Evolutionary conservation across 495 filamentous ascomycete genomes (phyloP), one percentile per base, ranked within the genome.

Genomic region (Cryomyces minteri): DNA sequence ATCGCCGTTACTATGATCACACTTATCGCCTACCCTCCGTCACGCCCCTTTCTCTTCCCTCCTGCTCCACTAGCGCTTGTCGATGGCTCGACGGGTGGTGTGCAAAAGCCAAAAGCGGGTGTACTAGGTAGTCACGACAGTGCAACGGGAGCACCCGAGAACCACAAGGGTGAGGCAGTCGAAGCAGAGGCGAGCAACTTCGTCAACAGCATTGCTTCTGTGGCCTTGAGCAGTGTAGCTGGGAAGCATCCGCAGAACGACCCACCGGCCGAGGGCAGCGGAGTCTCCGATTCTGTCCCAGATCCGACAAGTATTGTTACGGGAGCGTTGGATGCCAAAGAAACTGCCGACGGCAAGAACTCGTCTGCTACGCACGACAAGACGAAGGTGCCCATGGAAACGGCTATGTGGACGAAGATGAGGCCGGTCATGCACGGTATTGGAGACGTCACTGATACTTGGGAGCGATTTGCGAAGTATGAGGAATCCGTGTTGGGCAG

Each of bases 141-240:
- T 48, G 66, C 80, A 4, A 92, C 85, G 0, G 86, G 85, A 12
- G 84, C 80, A 0, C 80, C 84, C 0, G 83, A 93, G 61, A 82
- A 79, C 45, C 76, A 86, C 57, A 80, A 86, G 53, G 86, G 86
- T 12, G 86, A 92, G 57, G 82, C 84, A 0, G 84, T 84, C 5
- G 86, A 94, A 56, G 73, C 80, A 48, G 86, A 93, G 58, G 86
- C 86, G 3, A 77, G 68, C 50, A 88, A 85, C 51, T 77, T 94
- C 49, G 75, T 90, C 32, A 79, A 78, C 49, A 74, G 78, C 31
- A 77, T 90, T 44, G 79, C 82, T 5, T 71, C 70, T 3, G 75
- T 93, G 6, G 82, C 81, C 0, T 63, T 90, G 34, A 77, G 77
- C 41, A 82, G 80, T 43, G 83, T 82, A 0, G 74, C 79, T 0